These are phyloP conservation scores for Fusarium abutilonis DNA, from an alignment of 2,329 filamentous ascomycete genomes.

Conservation along the genomic window DNA sequence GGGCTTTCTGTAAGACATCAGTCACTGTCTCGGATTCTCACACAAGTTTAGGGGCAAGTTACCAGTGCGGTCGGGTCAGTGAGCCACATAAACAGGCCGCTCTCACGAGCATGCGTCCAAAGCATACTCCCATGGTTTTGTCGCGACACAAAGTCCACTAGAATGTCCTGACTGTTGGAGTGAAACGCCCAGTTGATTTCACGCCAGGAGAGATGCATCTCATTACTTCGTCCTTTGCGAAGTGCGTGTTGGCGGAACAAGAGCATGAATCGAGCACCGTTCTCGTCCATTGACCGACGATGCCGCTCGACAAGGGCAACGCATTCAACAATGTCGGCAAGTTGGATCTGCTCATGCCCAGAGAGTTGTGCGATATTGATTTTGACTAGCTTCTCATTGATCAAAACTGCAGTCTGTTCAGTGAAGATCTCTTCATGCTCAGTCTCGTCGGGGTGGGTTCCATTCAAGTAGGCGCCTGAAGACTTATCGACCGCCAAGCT, in stretches of 20 bases:
- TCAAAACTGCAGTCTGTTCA: conserved; percentile 72
- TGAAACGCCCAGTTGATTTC: conserved; percentile 90
- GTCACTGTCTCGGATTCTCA: not conserved
- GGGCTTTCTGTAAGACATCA: conserved; percentile 54
- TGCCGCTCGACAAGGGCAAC: conserved; percentile 86
- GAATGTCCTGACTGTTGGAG: conserved; percentile 86
- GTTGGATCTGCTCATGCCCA: conserved; percentile 84
- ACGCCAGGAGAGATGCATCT: conserved; percentile 76
- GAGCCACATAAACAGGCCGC: conserved; percentile 96
- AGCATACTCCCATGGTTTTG: conserved; percentile 82
- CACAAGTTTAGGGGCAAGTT: conserved; percentile 25
- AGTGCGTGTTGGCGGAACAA: conserved; percentile 86
- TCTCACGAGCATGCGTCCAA: conserved; percentile 87
- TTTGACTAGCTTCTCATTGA: conserved; percentile 80
- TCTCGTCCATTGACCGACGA: conserved; percentile 87
- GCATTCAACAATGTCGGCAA: conserved; percentile 87
- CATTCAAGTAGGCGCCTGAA: conserved; percentile 52
- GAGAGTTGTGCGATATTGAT: conserved; percentile 83
- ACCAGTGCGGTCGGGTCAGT: conserved; percentile 80
- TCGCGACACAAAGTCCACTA: conserved; percentile 81
- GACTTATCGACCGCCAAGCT: conserved; percentile 45
- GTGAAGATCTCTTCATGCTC: conserved; percentile 73
- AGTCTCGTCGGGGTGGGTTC: conserved; percentile 51
- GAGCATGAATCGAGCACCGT: conserved; percentile 85
- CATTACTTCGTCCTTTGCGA: conserved; percentile 70